A percentile compares a stretch with the other conserved stretches of the same genome.
Conservation (phyloP, 495 filamentous ascomycete species). For the Platismatia glauca region DNA sequence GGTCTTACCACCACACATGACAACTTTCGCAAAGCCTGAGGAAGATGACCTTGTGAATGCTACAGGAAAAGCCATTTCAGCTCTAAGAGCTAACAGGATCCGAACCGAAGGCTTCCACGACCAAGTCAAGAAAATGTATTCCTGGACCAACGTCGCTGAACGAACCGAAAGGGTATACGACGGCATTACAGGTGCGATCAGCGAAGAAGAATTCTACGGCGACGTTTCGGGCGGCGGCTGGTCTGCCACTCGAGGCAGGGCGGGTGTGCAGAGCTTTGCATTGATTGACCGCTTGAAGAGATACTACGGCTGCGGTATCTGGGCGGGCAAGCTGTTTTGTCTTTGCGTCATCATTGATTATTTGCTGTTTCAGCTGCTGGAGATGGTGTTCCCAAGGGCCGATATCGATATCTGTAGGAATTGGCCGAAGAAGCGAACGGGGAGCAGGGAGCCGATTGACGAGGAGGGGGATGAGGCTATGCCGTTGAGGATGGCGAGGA, state of each 20-base stretch:
- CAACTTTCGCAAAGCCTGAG: conserved; percentile 83
- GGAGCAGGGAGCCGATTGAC: conserved; percentile 2
- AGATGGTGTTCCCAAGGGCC: conserved; percentile 75
- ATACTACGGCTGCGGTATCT: conserved; percentile 99
- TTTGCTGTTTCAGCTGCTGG: conserved; percentile 74
- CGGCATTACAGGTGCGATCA: conserved; percentile 75
- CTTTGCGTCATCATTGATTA: conserved; percentile 92
- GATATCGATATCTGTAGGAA: conserved; percentile 80
- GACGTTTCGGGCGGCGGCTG: conserved; percentile 54
- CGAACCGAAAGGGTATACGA: conserved; percentile 93
- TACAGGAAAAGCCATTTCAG: conserved; percentile 71
- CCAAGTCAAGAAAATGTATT: conserved; percentile 95
- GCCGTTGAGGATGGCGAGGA: conserved; percentile 5
- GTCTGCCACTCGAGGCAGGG: conserved; percentile 63
- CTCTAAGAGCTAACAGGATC: conserved; percentile 71
- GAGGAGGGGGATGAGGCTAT: conserved; percentile 13
- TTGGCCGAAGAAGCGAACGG: conserved; percentile 67
- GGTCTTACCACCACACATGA: conserved; percentile 89
- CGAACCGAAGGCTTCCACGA: conserved; percentile 92
- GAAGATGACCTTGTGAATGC: conserved; percentile 83
- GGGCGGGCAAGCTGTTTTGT: conserved; percentile 96
- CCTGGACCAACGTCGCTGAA: conserved; percentile 88
- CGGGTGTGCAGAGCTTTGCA: conserved; percentile 71
- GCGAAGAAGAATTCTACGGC: conserved; percentile 80
- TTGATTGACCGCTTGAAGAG: conserved; percentile 89